Percentiles rank a stretch among this genome's conserved stretches.
Conservation (phyloP, 2,329 filamentous ascomycete species). For the Diplodia seriata region DNA sequence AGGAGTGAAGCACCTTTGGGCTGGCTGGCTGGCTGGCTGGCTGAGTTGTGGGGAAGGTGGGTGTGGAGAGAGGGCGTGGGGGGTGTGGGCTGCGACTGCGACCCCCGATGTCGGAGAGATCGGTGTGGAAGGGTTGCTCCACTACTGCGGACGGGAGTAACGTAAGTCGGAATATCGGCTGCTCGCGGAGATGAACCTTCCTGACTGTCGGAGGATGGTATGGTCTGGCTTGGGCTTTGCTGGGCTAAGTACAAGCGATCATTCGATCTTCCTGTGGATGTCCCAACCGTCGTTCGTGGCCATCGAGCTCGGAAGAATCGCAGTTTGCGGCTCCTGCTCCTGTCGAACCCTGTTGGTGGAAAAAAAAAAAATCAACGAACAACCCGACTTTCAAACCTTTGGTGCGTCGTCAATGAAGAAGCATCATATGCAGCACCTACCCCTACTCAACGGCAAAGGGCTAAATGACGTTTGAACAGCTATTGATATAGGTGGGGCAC, state of each 20-base stretch:
- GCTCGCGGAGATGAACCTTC: too few relatives aligned
- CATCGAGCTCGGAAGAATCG: neutral
- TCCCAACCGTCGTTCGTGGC: too few relatives aligned
- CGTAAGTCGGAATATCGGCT: too few relatives aligned
- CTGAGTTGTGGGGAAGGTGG: neutral
- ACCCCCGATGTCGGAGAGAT: slow-evolving; percentile 3
- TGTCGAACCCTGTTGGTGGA: neutral
- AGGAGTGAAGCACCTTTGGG: too few relatives aligned
- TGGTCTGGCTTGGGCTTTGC: too few relatives aligned
- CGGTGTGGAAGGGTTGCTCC: too few relatives aligned
- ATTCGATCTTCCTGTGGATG: too few relatives aligned
- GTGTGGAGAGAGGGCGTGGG: neutral
- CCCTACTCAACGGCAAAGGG: neutral
- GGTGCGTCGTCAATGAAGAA: neutral
- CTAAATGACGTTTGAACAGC: neutral
- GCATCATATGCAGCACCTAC: neutral
- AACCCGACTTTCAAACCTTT: neutral
- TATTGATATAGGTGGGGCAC: neutral
- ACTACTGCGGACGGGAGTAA: too few relatives aligned
- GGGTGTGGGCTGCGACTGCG: too few relatives aligned
- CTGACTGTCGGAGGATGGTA: too few relatives aligned
- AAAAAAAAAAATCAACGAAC: neutral
- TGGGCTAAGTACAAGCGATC: too few relatives aligned
- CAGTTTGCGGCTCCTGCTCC: neutral
- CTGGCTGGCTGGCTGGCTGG: too few relatives aligned